Percentiles rank a stretch among this genome's conserved stretches.
These are phyloP conservation scores for Penicillium canescens DNA, from an alignment of 495 filamentous ascomycete species.

Conservation along the genomic window DNA sequence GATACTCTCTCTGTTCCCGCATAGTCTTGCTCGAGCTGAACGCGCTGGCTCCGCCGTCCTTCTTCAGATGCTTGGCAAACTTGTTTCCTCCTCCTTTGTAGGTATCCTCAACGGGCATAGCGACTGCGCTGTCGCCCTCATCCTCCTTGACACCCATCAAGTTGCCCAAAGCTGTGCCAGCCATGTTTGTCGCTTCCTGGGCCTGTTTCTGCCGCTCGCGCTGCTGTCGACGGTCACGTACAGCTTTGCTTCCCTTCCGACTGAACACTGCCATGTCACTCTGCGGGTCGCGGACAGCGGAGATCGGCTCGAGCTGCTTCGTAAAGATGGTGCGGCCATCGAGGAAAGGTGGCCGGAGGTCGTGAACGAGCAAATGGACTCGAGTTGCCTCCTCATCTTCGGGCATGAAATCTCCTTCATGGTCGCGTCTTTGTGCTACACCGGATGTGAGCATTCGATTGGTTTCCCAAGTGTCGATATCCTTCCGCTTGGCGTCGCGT, in stretches of 20 bases:
- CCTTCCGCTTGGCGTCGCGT: constrained; percentile 74
- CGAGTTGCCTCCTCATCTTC: constrained; percentile 91
- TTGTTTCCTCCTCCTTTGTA: constrained; percentile 67
- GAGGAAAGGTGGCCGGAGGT: constrained; percentile 91
- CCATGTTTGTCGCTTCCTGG: constrained; percentile 90
- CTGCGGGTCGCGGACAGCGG: constrained; percentile 89
- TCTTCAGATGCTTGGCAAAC: constrained; percentile 89
- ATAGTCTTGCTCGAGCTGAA: constrained; percentile 93
- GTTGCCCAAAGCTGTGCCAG: constrained; percentile 90
- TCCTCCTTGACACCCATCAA: constrained; percentile 95
- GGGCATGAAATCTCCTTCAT: constrained; percentile 76
- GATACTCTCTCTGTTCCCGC: constrained; percentile 87
- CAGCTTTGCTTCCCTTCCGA: constrained; percentile 91
- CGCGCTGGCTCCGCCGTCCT: constrained; percentile 81
- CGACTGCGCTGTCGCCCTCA: constrained; percentile 83
- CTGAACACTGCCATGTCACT: constrained; percentile 99
- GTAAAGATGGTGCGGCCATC: constrained; percentile 96
- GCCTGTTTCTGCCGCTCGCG: constrained; percentile 94
- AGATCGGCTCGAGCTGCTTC: constrained; percentile 93
- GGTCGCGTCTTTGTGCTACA: constrained; percentile 85
- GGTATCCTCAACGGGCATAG: constrained; percentile 72
- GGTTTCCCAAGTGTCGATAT: constrained; percentile 96
- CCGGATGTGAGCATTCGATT: constrained; percentile 98
- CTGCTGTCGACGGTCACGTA: constrained; percentile 87
- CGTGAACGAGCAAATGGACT: constrained; percentile 90